Evolutionary conservation across 192 early-diverging fungal species (phyloP).

Genomic region (Backusella tarrabulga): DNA sequence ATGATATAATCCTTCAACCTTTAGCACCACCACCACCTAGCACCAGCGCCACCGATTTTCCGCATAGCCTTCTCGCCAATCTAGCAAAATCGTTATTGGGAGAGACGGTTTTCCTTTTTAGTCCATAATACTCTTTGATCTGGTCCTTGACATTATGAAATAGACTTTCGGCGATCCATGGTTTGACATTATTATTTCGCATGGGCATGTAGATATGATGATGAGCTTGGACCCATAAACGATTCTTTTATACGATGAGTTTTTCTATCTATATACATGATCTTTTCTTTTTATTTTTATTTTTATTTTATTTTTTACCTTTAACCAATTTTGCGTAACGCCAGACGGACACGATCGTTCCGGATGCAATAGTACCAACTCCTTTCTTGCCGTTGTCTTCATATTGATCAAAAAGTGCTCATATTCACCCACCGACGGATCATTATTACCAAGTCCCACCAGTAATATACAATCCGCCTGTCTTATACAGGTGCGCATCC

Average conservation of each 20-base stretch:
- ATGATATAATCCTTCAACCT: no score
- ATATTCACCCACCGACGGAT: conserved; percentile 86
- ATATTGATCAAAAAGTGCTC: conserved; percentile 89
- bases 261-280: neutral
- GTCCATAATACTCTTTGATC: conserved; percentile 68
- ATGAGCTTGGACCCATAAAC: conserved; percentile 93
- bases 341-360: conserved; percentile 75
- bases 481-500: conserved; percentile 94
- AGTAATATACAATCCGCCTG: conserved; percentile 95
- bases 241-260: conserved; percentile 37
- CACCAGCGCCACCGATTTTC: conserved; percentile 88
- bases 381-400: conserved; percentile 97
- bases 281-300: neutral
- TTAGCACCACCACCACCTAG: conserved; percentile 96
- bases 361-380: conserved; percentile 90
- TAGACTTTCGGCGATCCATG: conserved; percentile 36
- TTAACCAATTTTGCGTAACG: conserved; percentile 89
- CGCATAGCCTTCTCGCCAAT: conserved; percentile 88
- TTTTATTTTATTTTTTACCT: no score
- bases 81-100: conserved; percentile 31
- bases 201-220: conserved; percentile 89
- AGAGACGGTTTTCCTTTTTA: conserved; percentile 22
- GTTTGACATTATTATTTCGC: conserved; percentile 28
- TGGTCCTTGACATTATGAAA: conserved; percentile 65
- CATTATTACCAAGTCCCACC: conserved; percentile 90